A percentile compares a stretch with the other conserved stretches of the same genome.
Evolutionary conservation across 1,284 basidiomycete genomes (phyloP).

Genomic region (Moesziomyces sp.): DNA sequence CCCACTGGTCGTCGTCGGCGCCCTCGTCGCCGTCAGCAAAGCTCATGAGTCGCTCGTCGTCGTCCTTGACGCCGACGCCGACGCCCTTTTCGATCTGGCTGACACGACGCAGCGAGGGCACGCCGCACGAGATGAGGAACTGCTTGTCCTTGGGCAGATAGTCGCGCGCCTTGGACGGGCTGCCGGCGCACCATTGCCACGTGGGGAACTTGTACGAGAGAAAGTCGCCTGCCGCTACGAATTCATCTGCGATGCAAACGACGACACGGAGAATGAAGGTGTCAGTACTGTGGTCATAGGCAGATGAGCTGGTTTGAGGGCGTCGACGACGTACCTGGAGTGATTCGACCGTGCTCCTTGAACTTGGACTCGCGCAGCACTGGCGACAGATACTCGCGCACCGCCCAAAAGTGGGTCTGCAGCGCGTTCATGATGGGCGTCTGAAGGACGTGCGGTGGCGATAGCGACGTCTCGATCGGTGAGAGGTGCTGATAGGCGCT

Average conservation of each 20-base stretch:
- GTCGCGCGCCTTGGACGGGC: slow-evolving; percentile 83
- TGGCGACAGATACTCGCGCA: slow-evolving; percentile 94
- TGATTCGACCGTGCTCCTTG: slow-evolving; percentile 96
- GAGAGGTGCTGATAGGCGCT: neutral
- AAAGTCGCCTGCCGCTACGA: slow-evolving; percentile 66
- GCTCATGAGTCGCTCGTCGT: slow-evolving; percentile 52
- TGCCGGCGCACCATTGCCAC: slow-evolving; percentile 69
- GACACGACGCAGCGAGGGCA: slow-evolving; percentile 63
- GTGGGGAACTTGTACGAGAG: slow-evolving; percentile 65
- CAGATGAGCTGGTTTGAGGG: neutral
- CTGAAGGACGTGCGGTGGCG: neutral
- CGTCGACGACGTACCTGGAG: slow-evolving; percentile 77
- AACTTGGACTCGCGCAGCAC: slow-evolving; percentile 98
- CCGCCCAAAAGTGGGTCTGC: slow-evolving; percentile 87
- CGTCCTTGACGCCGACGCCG: slow-evolving; percentile 32
- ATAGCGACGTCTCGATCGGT: neutral
- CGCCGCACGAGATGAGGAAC: slow-evolving; percentile 77
- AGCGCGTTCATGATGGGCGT: slow-evolving; percentile 24
- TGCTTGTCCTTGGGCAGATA: slow-evolving; percentile 95
- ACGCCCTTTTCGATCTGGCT: slow-evolving; percentile 55
- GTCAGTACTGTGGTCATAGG: neutral
- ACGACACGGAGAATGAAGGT: too few relatives aligned
- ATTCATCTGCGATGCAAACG: slow-evolving; percentile 54
- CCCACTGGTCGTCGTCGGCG: slow-evolving; percentile 55
- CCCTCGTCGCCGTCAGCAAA: slow-evolving; percentile 41